Percentiles rank a stretch among this genome's conserved stretches.
Evolutionary conservation across 2,329 filamentous ascomycete genomes (phyloP).

Genomic region (Trichoderma oligosporum): DNA sequence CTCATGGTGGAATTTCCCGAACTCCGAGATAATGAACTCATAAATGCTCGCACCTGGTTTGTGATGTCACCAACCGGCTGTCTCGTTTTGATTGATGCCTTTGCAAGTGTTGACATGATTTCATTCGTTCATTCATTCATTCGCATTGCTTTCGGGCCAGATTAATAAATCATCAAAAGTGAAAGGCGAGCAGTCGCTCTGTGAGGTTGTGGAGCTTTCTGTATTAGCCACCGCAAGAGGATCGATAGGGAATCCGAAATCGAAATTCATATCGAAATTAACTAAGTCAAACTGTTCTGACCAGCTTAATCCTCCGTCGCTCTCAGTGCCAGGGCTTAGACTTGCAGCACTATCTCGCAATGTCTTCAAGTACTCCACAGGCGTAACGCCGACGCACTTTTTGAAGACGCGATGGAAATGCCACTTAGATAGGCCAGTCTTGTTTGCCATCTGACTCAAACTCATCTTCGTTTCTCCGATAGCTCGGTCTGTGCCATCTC

Average conservation of each 20-base stretch:
- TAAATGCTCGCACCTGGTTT: not conserved
- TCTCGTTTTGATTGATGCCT: not conserved
- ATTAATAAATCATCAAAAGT: constrained; percentile 24
- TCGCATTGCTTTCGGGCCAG: constrained; percentile 4
- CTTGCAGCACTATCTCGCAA: not conserved
- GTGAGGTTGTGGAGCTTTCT: not conserved
- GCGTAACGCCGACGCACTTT: constrained; percentile 49
- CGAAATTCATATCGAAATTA: constrained; percentile 11
- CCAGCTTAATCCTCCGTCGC: constrained; percentile 8
- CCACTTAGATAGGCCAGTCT: constrained; percentile 52
- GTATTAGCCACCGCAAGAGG: not conserved
- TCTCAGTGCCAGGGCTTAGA: not conserved
- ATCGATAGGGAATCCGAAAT: constrained; percentile 7
- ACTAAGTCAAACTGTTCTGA: constrained; percentile 6
- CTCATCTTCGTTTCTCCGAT: constrained; percentile 25
- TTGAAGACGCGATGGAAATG: constrained; percentile 60
- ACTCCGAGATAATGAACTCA: not conserved
- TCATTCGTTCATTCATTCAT: no score
- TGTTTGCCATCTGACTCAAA: constrained; percentile 46
- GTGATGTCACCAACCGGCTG: not conserved
- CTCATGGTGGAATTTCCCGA: not conserved
- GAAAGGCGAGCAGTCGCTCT: constrained; percentile 1
- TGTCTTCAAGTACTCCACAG: constrained; percentile 31
- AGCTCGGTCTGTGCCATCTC: constrained; percentile 20
- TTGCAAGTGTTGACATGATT: not conserved